Evolutionary conservation across 208 protist genomes (phyloP), one percentile per base, ranked within the genome.

Genomic region (Leishmania major): DNA sequence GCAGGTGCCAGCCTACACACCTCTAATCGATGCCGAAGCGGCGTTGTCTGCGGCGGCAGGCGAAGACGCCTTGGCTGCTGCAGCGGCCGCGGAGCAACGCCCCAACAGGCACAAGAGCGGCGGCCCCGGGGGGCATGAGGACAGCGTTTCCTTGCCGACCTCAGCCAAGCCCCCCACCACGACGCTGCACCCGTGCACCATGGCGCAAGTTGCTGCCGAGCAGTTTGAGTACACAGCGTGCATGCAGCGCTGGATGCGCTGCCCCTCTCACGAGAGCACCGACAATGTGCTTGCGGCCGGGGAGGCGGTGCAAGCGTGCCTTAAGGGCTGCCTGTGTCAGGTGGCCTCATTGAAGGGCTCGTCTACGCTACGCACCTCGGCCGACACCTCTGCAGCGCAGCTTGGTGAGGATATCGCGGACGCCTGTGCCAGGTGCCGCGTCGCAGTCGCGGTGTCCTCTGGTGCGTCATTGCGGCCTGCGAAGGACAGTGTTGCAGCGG

Each of bases 1-100:
- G 35, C 59, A 64, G 25, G 90, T 94, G 25, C 90, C 90, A 40
- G 64, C 78, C 2, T 94, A 92, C 84, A 79, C 75, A 4, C 77
- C 83, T 0, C 84, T 90, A 13, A 71, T 78, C 45, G 84, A 91
- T 62, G 74, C 82, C 0, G 86, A 91, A 49, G 84, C 83, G 7
- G 49, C 74, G 4, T 31, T 80, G 51, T 59, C 71, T 19, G n/a
- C 78, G 3, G 49, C 53, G 6, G 77, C 66, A n/a, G 59, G 51
- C 25, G 57, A 80, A 45, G 82, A 86, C 71, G 51, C 53, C 43
- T 5, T 40, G 15, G 25, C 47, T 43, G 37, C n/a, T 35, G 37
- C 47, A 25, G 43, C 60, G 15, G 35, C 40, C 3, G 49, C 71
- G 19, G 76, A 84, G 37, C 70, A 53, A 19, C 84, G 76, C 28